Percentiles rank a stretch among this genome's conserved stretches.
Conservation (phyloP, 192 early-diverging fungal genomes). For the Ambispora gerdemannii region DNA sequence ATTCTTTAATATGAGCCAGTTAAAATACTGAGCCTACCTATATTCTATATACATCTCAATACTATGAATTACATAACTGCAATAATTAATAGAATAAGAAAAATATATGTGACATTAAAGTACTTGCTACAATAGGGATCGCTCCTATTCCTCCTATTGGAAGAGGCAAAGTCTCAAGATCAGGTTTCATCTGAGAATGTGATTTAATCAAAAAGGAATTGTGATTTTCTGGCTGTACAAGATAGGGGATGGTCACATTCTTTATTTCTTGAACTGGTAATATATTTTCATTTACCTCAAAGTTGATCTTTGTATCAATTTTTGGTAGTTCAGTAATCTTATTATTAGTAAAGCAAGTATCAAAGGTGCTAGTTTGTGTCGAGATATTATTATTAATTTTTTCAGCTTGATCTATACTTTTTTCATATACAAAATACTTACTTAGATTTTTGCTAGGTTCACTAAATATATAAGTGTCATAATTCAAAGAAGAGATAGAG, state of each 20-base stretch:
- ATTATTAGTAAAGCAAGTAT: too few relatives aligned
- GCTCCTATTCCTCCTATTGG: constrained; percentile 2
- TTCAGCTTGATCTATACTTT: neutral
- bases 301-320: neutral
- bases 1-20: neutral
- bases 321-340: neutral
- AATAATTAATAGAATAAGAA: neutral
- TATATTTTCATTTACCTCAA: neutral
- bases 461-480: too few relatives aligned
- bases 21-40: too few relatives aligned
- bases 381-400: neutral
- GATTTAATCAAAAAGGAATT: neutral
- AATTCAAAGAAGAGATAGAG: too few relatives aligned
- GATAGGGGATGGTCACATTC: neutral
- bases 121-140: neutral
- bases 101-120: neutral
- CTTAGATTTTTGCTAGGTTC: neutral
- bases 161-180: too few relatives aligned
- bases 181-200: constrained; percentile 12
- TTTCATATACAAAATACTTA: neutral
- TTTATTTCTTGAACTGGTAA: neutral
- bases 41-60: neutral
- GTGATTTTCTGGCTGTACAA: constrained; percentile 1
- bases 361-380: too few relatives aligned
- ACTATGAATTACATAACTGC: neutral